Conservation (phyloP, 2,329 filamentous ascomycete species). For the Cytospora piceicola region DNA sequence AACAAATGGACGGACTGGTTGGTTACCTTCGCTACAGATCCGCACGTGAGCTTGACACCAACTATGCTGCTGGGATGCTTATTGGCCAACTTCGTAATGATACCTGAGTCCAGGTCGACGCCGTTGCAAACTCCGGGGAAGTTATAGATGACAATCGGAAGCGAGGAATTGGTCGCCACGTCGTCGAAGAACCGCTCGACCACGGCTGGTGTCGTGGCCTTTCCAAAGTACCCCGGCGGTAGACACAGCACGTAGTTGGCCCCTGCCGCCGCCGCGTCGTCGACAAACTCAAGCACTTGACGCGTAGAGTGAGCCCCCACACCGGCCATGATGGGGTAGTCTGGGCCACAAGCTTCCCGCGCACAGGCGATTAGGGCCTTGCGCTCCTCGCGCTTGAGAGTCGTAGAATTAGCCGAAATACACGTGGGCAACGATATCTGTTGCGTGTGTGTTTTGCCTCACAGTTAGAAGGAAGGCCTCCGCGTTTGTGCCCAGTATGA, state of each 20-base stretch:
- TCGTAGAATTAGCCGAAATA: neutral
- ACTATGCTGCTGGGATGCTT: constrained; percentile 57
- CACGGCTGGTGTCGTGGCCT: constrained; percentile 60
- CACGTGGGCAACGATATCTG: neutral
- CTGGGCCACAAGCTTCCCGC: constrained; percentile 54
- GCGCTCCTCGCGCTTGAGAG: constrained; percentile 36
- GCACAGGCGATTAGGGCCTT: constrained; percentile 57
- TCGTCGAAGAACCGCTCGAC: constrained; percentile 64
- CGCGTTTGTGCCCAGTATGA: constrained; percentile 42
- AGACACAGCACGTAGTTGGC: constrained; percentile 66
- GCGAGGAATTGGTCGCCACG: constrained; percentile 52
- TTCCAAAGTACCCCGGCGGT: constrained; percentile 68
- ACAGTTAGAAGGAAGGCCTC: constrained; percentile 42
- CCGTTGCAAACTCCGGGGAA: constrained; percentile 72
- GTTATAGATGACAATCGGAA: constrained; percentile 69
- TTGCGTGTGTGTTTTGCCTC: constrained; percentile 16
- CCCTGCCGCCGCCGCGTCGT: constrained; percentile 62
- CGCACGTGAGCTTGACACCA: constrained; percentile 69
- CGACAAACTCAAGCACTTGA: constrained; percentile 63
- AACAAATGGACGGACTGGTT: neutral
- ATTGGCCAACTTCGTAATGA: constrained; percentile 57
- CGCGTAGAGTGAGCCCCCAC: constrained; percentile 67
- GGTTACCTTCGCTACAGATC: constrained; percentile 59
- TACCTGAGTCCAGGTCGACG: constrained; percentile 68
- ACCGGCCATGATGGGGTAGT: constrained; percentile 65